These are phyloP conservation scores for Aspergillus sparsus DNA, from an alignment of 495 filamentous ascomycete genomes.

Conservation along the genomic window DNA sequence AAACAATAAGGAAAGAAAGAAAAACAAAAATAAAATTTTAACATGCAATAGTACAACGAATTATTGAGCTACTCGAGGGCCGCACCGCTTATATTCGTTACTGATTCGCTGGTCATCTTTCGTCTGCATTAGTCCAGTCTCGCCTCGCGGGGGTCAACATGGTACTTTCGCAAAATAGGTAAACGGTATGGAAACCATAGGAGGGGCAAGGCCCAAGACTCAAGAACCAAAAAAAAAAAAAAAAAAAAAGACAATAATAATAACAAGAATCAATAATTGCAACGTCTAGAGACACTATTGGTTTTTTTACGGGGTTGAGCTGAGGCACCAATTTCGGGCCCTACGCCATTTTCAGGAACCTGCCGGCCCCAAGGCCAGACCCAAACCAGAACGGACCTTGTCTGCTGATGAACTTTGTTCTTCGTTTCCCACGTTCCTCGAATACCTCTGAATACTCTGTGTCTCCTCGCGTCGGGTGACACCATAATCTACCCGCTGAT, in stretches of 20 bases:
- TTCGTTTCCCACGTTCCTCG: conserved; percentile 1
- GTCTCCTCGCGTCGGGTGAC: conserved; percentile 17
- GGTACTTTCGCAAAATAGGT: conserved; percentile 3
- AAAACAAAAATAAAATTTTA: no score
- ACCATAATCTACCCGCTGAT: conserved; percentile 11
- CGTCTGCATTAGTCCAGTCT: not conserved
- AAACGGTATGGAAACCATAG: not conserved
- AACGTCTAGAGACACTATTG: not conserved
- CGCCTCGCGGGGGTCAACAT: not conserved
- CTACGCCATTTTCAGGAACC: conserved; percentile 20
- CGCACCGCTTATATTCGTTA: not conserved
- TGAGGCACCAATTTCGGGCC: conserved; percentile 8
- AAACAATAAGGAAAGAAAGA: no score
- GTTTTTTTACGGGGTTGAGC: no score
- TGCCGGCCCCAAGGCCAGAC: not conserved
- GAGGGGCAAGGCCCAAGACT: no score
- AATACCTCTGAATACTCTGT: not conserved
- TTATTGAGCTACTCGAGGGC: not conserved
- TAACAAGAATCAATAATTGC: not conserved
- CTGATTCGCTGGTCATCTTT: not conserved
- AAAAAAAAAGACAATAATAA: not conserved
- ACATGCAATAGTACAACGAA: conserved; percentile 3
- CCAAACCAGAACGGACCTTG: conserved; percentile 9
- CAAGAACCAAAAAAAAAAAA: not conserved
- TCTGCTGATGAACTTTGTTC: conserved; percentile 19